Evolutionary conservation across 441 rosid genomes (phyloP).

Genomic region (Populus trichocarpa): DNA sequence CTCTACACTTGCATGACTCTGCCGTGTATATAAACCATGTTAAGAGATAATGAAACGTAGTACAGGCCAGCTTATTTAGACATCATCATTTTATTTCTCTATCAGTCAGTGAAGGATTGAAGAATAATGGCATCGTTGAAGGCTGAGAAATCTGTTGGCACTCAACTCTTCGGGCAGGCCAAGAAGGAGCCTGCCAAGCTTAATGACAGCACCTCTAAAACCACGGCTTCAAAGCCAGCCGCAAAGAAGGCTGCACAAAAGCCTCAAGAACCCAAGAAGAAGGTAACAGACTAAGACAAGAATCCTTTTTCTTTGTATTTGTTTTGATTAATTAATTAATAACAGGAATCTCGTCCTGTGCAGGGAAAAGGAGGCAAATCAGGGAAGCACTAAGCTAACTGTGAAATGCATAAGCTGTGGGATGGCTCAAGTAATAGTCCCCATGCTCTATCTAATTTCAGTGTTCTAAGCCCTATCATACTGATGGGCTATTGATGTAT

Average conservation of each 20-base stretch:
- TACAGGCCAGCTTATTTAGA: not conserved
- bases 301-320: not conserved
- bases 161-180: constrained; percentile 29
- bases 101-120: not conserved
- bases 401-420: not conserved
- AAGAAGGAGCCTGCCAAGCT: constrained; percentile 36
- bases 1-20: not conserved
- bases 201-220: constrained; percentile 24
- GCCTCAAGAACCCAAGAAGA: constrained; percentile 44
- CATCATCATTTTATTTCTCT: not conserved
- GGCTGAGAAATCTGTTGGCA: constrained; percentile 43
- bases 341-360: not conserved
- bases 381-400: constrained; percentile 20
- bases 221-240: constrained; percentile 28
- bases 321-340: no score
- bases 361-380: constrained; percentile 41
- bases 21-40: not conserved
- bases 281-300: constrained; percentile 21
- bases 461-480: not conserved
- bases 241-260: constrained; percentile 39
- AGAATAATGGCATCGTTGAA: constrained; percentile 41
- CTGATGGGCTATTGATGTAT: not conserved
- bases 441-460: not conserved
- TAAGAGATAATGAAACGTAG: not conserved
- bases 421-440: not conserved